Evolutionary conservation across 2,329 filamentous ascomycete genomes (phyloP), one percentile per base, ranked within the genome.

Genomic region (Triangularia verruculosa): DNA sequence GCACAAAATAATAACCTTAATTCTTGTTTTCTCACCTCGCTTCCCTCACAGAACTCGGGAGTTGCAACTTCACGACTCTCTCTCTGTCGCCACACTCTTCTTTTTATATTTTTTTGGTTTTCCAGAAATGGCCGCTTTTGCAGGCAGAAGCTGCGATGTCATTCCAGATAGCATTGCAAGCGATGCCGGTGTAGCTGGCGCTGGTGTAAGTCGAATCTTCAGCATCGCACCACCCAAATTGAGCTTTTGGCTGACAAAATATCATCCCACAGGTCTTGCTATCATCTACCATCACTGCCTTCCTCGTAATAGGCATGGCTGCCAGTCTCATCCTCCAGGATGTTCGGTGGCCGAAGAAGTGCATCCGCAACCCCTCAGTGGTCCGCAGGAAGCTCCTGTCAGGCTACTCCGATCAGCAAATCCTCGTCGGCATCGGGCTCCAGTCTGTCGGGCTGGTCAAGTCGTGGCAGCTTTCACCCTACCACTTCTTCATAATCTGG

Each of bases 401-500:
- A 71, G 82, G 84, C 66, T 86, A 89, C 76, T 86, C 83, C 17
- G 87, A 90, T 74, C 87, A 89, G 71, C 87, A 90, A 74, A 86
- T 90, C 73, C 78, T 90, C 61, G 87, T 86, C 17, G 87, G 88
- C 47, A 89, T 90, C 72, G 86, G 84, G n/a, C 84, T 90, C 62
- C 87, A 90, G 72, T 80, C 79, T 62, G 80, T 90, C 24, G 88
- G 84, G 0, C 80, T 90, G 1, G 83, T 83, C 4, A 86, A 86
- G 70, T 82, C 84, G 71, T 75, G 80, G 54, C 78, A 78, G 4
- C 82, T 90, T 72, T 80, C 87, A 0, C 82, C 86, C 0, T 90
- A 90, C 72, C 87, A 90, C 74, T 89, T 90, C 77, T 89, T 89
- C 77, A 81, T 89, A 61, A 83, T 90, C 67, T 90, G 87, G 87